Percentiles rank a stretch among this genome's conserved stretches.
Conservation (phyloP, 306 rosid species). For the Datisca glomerata region DNA sequence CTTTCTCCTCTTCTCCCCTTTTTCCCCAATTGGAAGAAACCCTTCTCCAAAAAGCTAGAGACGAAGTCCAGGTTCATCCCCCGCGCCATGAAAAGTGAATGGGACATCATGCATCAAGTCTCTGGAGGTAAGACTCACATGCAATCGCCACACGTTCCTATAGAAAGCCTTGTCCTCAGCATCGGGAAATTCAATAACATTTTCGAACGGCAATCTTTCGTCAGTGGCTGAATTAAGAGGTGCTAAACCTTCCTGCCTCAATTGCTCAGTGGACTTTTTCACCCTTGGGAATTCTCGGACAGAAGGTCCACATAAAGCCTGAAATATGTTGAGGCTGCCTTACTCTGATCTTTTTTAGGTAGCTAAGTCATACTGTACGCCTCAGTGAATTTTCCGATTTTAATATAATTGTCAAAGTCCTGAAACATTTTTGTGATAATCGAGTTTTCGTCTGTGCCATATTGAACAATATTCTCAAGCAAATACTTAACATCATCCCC, state of each 20-base stretch:
- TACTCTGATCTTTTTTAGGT: slow-evolving; percentile 32
- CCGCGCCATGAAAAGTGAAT: too few relatives aligned
- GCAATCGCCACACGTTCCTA: slow-evolving; percentile 61
- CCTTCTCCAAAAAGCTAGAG: too few relatives aligned
- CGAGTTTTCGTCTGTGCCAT: slow-evolving; percentile 37
- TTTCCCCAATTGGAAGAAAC: too few relatives aligned
- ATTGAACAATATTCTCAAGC: slow-evolving; percentile 31
- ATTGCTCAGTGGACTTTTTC: slow-evolving; percentile 32
- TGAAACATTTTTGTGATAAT: slow-evolving; percentile 39
- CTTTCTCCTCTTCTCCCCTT: too few relatives aligned
- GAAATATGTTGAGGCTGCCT: slow-evolving; percentile 60
- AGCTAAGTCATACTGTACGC: slow-evolving; percentile 38
- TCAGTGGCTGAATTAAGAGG: slow-evolving; percentile 21
- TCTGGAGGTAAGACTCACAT: slow-evolving; percentile 71
- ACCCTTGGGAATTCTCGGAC: slow-evolving; percentile 54
- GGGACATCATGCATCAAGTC: slow-evolving; percentile 84
- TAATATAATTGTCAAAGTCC: slow-evolving; percentile 36
- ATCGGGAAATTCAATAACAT: slow-evolving; percentile 52
- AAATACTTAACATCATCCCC: slow-evolving; percentile 61
- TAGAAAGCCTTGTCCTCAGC: slow-evolving; percentile 35
- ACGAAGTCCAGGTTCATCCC: too few relatives aligned
- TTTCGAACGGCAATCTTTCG: slow-evolving; percentile 61
- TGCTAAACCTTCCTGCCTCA: slow-evolving; percentile 57
- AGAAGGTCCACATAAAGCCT: slow-evolving; percentile 65
- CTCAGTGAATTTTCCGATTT: slow-evolving; percentile 23